Base-by-base conservation (phyloP, 2,329 filamentous ascomycete genomes). In the Ascochyta koolunga region DNA sequence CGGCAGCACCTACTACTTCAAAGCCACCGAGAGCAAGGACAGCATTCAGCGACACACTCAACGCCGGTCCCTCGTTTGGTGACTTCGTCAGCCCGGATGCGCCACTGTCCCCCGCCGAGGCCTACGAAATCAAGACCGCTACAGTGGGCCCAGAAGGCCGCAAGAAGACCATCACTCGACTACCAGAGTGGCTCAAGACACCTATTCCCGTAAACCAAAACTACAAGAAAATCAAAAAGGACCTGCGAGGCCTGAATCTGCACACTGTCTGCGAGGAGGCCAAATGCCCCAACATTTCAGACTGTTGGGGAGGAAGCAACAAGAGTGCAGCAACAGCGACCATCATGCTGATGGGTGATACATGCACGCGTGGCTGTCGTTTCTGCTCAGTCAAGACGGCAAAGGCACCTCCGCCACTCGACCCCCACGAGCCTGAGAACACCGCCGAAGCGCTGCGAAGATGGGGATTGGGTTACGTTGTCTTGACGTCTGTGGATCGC, bases 341-440 rank as follows among this genome's bases (percentile, higher is more conserved):
- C 10, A 98, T 99, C 76, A 99, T 99, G 95, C 80, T 99, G 41
- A 98, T 98, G 93, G 95, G 95, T 61, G 95, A 99, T 76, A 98
- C 93, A 8, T 99, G 95, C 77, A 99, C 95, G 16, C 85, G 95
- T 56, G 95, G 93, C 16, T 99, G 95, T 77, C 86, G 95, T 47
- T 99, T 99, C 81, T 99, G 95, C 83, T 91, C 89, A 62, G 95
- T 99, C 46, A 98, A 98, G 83, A 99, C 95, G 3, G 88, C 80
- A 54, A 87, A 89, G 37, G 78, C 81, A 1, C 86, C 86, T 0
- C 87, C 91, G 11, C 90, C 95, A 10, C 83, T 99, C 43, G 95
- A 99, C 73, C 90, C 91, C 2, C 93, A 98, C 76, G 95, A 99
- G 78, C 95, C 95, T 1, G 95, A 99, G 81, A 88, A 99, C 77